phyloP scores from a whole-genome alignment of 164 flowering plant species.

The Brasenia schreberi region DNA sequence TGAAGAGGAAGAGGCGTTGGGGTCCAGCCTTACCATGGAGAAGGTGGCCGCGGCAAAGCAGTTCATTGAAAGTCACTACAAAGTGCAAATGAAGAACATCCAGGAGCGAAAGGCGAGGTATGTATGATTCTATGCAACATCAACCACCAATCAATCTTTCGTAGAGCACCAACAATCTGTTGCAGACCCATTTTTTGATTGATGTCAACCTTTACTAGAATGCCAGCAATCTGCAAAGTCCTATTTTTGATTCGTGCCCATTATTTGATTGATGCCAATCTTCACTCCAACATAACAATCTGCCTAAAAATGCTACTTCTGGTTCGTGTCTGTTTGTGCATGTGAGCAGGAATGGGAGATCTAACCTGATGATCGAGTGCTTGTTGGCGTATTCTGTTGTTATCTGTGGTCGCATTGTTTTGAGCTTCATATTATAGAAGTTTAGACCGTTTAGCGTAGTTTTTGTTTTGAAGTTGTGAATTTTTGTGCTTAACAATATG shows the following conservation, averaged over 20 bases:
- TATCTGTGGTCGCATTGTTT: neutral
- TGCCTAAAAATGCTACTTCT: neutral
- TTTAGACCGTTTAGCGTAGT: neutral
- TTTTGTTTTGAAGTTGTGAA: neutral
- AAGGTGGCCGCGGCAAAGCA: slow-evolving; percentile 88
- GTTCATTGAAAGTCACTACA: slow-evolving; percentile 85
- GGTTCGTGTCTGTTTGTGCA: neutral
- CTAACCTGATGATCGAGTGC: neutral
- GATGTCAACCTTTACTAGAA: no score
- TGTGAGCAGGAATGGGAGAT: neutral
- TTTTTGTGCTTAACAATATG: neutral
- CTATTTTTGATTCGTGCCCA: no score
- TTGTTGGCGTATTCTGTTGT: neutral
- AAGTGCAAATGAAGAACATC: slow-evolving; percentile 69
- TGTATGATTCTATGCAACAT: neutral
- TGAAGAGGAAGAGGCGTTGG: slow-evolving; percentile 28
- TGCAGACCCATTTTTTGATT: no score
- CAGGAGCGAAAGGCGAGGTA: slow-evolving; percentile 71
- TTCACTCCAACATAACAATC: no score
- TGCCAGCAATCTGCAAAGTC: no score
- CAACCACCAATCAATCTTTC: no score
- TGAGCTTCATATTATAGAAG: neutral
- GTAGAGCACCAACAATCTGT: no score
- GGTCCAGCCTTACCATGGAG: slow-evolving; percentile 66
- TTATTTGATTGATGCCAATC: no score